A percentile compares a stretch with the other conserved stretches of the same genome.
Conservation (phyloP, 345 rosid species). For the Sonneratia alba region DNA sequence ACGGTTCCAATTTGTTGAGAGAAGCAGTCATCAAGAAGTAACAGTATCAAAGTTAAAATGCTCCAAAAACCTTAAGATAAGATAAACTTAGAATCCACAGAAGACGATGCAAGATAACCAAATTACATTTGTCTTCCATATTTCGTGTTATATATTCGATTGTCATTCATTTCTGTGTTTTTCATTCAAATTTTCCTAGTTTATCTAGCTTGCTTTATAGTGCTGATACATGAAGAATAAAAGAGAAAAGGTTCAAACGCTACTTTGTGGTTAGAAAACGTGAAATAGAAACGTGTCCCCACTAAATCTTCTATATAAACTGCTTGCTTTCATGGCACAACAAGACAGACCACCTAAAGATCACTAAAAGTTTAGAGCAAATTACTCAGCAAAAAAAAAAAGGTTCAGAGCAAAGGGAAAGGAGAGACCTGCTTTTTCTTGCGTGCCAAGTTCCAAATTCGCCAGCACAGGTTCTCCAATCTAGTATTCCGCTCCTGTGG, state of each 20-base stretch:
- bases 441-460: slow-evolving; percentile 95
- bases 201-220: neutral
- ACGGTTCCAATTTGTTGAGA: neutral
- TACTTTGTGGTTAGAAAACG: neutral
- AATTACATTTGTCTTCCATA: neutral
- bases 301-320: neutral
- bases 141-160: neutral
- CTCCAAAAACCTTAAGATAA: neutral
- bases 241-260: neutral
- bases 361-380: neutral
- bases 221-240: neutral
- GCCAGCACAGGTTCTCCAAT: slow-evolving; percentile 95
- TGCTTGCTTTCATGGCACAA: too few relatives aligned
- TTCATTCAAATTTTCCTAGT: neutral
- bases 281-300: neutral
- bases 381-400: neutral
- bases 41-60: neutral
- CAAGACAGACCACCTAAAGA: neutral
- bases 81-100: too few relatives aligned
- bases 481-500: slow-evolving; percentile 79
- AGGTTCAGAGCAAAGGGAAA: neutral
- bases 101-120: neutral
- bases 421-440: slow-evolving; percentile 59
- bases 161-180: neutral
- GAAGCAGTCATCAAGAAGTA: neutral